Conservation (phyloP, 805 yeast genomes). For the Saccharomycopsis fibuligera region DNA sequence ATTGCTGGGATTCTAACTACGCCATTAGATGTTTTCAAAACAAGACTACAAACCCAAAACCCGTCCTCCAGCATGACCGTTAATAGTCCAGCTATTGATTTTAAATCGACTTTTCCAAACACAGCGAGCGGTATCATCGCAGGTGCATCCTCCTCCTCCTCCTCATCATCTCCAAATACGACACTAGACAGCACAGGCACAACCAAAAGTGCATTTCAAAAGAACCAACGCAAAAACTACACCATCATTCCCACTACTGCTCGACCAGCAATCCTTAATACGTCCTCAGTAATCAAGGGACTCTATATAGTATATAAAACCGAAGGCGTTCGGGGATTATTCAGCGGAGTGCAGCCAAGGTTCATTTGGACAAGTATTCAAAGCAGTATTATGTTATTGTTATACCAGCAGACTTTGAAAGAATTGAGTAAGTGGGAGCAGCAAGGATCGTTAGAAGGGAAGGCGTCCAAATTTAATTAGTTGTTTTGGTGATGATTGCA, state of each 20-base stretch:
- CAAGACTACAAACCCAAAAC: constrained; percentile 89
- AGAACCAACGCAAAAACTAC: constrained; percentile 2
- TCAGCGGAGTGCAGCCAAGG: constrained; percentile 95
- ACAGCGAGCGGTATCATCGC: background rate
- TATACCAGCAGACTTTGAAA: constrained; percentile 75
- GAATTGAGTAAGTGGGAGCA: no score
- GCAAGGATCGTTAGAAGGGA: no score
- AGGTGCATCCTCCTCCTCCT: no score
- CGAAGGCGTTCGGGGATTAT: constrained; percentile 77
- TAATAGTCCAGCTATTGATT: constrained; percentile 11
- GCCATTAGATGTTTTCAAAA: constrained; percentile 87
- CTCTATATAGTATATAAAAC: constrained; percentile 49
- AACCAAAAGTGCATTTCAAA: background rate
- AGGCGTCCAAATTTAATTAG: no score
- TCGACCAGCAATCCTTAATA: constrained; percentile 19
- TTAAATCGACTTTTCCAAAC: background rate
- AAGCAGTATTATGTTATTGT: constrained; percentile 84
- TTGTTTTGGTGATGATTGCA: no score
- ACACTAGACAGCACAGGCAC: no score
- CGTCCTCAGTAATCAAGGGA: constrained; percentile 40
- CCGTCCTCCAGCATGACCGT: constrained; percentile 21
- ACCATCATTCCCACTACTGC: constrained; percentile 18
- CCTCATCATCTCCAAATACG: no score
- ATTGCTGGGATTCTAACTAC: constrained; percentile 85
- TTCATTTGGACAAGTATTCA: constrained; percentile 95